A percentile compares a stretch with the other conserved stretches of the same genome.
Conservation (phyloP, 2,329 filamentous ascomycete species). For the Aureobasidium vineae region DNA sequence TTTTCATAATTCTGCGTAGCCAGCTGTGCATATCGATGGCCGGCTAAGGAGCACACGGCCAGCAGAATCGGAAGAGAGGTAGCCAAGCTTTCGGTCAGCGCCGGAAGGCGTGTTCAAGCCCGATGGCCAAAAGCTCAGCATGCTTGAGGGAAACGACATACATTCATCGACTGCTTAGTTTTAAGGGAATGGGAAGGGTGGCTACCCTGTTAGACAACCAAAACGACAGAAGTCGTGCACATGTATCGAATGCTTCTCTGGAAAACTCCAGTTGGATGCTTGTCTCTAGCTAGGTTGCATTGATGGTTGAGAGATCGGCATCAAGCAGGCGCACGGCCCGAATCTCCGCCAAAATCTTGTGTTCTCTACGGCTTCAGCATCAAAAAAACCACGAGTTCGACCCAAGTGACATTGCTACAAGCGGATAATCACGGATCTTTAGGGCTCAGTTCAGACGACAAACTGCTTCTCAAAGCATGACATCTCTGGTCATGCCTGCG, state of each 20-base stretch:
- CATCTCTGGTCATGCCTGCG: not conserved
- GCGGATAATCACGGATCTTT: conserved; percentile 5
- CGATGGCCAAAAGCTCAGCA: not conserved
- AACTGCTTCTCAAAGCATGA: not conserved
- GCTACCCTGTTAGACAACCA: not conserved
- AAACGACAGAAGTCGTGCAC: not conserved
- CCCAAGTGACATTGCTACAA: not conserved
- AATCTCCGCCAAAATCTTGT: not conserved
- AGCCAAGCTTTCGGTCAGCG: not conserved
- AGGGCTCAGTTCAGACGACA: not conserved
- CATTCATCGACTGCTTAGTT: not conserved
- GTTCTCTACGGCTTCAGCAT: not conserved
- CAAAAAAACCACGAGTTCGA: not conserved
- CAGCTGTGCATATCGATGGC: not conserved
- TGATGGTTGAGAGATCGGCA: conserved; percentile 4
- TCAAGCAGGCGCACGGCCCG: not conserved
- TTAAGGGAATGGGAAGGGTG: not conserved
- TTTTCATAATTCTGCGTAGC: not conserved
- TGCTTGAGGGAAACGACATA: not conserved
- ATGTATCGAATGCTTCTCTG: not conserved
- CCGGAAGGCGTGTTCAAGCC: not conserved
- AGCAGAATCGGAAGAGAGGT: not conserved
- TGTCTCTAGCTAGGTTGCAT: conserved; percentile 3
- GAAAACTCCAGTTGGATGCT: not conserved
- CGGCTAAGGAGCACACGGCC: not conserved